Percentiles rank a stretch among this genome's conserved stretches.
These are phyloP conservation scores for Kodamaea nitidulidarum DNA, from an alignment of 805 yeast species.

Conservation along the genomic window DNA sequence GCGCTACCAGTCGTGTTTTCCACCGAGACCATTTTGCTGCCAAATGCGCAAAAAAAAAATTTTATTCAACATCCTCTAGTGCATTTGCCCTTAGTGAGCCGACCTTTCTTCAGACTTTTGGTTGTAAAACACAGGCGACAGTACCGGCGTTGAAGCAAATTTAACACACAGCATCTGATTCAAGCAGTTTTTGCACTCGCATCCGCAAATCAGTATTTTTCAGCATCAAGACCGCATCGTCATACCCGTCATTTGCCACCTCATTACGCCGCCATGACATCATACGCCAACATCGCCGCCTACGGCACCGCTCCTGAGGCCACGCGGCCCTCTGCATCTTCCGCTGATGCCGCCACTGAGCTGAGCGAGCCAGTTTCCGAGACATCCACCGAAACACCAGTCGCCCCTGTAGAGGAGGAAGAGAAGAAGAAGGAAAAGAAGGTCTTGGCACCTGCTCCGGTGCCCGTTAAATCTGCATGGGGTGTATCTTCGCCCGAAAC, in stretches of 20 bases:
- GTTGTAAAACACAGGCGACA: background rate
- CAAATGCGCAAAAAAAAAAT: background rate
- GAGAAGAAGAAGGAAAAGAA: constrained; percentile 24
- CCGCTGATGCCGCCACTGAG: constrained; percentile 2
- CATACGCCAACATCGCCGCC: constrained; percentile 43
- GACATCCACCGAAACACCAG: constrained; percentile 5
- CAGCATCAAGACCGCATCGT: constrained; percentile 1
- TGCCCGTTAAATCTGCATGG: constrained; percentile 43
- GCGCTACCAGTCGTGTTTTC: background rate
- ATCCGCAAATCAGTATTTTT: background rate
- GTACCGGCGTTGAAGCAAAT: background rate
- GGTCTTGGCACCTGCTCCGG: constrained; percentile 43
- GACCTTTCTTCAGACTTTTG: background rate
- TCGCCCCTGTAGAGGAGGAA: constrained; percentile 9
- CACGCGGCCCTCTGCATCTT: constrained; percentile 7
- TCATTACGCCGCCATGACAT: constrained; percentile 15
- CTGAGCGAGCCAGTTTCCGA: constrained; percentile 7
- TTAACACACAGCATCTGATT: background rate
- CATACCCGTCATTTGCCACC: background rate
- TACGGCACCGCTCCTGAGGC: constrained; percentile 20
- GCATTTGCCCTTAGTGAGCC: constrained; percentile 2
- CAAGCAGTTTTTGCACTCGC: background rate
- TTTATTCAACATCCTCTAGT: constrained; percentile 3
- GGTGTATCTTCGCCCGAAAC: constrained; percentile 20
- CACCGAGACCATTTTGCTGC: background rate